These are phyloP conservation scores for Rhizophagus clarus DNA, from an alignment of 192 early-diverging fungal genomes.

Conservation along the genomic window DNA sequence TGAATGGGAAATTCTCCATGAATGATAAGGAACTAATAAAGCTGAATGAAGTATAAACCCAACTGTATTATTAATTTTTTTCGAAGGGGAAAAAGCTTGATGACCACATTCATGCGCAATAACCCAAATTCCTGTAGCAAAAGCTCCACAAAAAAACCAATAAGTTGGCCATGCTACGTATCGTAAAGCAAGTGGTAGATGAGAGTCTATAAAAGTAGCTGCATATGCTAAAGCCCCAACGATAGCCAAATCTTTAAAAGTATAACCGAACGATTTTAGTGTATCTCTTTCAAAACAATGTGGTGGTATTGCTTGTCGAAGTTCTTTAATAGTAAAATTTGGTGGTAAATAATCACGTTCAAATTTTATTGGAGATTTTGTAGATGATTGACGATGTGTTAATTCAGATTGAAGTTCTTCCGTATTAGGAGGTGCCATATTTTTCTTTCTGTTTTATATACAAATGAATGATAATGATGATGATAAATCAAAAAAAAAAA, in stretches of 20 bases:
- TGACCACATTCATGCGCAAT: conserved; percentile 94
- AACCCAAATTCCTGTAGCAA: conserved; percentile 90
- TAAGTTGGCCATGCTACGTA: conserved; percentile 73
- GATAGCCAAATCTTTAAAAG: conserved; percentile 74
- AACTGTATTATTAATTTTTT: conserved; percentile 83
- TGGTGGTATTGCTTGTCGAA: conserved; percentile 86
- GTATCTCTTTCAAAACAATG: conserved; percentile 92
- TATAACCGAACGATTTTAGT: conserved; percentile 76
- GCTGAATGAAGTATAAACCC: conserved; percentile 89
- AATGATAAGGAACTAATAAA: conserved; percentile 90
- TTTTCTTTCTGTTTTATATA: not conserved
- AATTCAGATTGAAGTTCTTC: not conserved
- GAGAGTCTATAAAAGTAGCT: conserved; percentile 69
- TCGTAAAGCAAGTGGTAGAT: conserved; percentile 51
- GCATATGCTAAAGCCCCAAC: conserved; percentile 63
- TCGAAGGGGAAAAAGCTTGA: conserved; percentile 84
- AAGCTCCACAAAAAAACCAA: conserved; percentile 84
- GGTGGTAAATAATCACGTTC: conserved; percentile 61
- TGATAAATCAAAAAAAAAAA: no score
- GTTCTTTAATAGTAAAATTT: conserved; percentile 86
- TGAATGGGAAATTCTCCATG: conserved; percentile 91
- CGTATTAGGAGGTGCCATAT: not conserved
- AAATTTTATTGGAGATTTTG: not conserved
- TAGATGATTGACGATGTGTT: not conserved
- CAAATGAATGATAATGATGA: no score